phyloP scores from a whole-genome alignment of 2,329 filamentous ascomycete species.

The Cercospora beticola region DNA sequence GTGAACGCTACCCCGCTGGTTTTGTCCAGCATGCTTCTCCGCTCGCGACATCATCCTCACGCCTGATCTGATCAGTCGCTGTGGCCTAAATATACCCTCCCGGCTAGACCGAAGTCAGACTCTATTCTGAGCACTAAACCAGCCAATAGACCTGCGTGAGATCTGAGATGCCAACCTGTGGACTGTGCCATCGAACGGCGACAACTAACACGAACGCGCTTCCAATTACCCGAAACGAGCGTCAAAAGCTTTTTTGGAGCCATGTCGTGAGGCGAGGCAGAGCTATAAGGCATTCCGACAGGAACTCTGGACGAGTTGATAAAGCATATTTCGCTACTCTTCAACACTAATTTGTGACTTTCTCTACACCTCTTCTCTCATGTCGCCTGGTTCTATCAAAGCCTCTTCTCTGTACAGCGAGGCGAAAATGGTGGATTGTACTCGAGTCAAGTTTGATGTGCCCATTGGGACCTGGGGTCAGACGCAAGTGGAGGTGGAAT shows the following conservation, averaged over 20 bases:
- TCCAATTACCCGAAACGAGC: neutral
- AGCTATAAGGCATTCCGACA: slow-evolving; percentile 4
- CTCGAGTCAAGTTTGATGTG: slow-evolving; percentile 19
- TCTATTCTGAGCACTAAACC: slow-evolving; percentile 8
- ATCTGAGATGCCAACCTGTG: slow-evolving; percentile 1
- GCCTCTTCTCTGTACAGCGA: slow-evolving; percentile 11
- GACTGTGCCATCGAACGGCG: neutral
- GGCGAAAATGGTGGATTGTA: slow-evolving; percentile 12
- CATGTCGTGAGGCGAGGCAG: neutral
- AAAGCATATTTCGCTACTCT: neutral
- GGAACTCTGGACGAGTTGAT: neutral
- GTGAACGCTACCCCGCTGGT: neutral
- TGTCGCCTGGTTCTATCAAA: slow-evolving; percentile 9
- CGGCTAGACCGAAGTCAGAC: slow-evolving; percentile 8
- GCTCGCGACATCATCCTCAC: neutral
- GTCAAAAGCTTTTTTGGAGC: neutral
- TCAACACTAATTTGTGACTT: neutral
- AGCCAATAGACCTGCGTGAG: slow-evolving; percentile 5
- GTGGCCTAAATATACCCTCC: slow-evolving; percentile 10
- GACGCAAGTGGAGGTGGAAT: slow-evolving; percentile 20
- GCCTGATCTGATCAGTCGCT: neutral
- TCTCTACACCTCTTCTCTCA: neutral
- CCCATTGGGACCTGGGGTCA: slow-evolving; percentile 19
- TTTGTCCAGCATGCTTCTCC: neutral
- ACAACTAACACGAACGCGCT: neutral